Percentiles rank a stretch among this genome's conserved stretches.
These are phyloP conservation scores for maize (Zea mays) DNA, from an alignment of 176 grass and related monocot species.

Conservation along the genomic window Zm-B73-REFERENCE-NAM-5.0 NC_050097.1:234487001-234487500, in stretches of 20 bases:
- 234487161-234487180: not conserved
- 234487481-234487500: constrained; percentile 70
- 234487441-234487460: constrained; percentile 74
- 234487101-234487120: not conserved
- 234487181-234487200: not conserved
- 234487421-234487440: constrained; percentile 47
- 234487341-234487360: constrained; percentile 7
- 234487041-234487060: constrained; percentile 9
- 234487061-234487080: constrained; percentile 17
- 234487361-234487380: constrained; percentile 23
- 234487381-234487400: constrained; percentile 17
- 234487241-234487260: not conserved
- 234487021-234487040: constrained; percentile 57
- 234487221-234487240: not conserved
- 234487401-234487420: constrained; percentile 25
- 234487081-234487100: constrained; percentile 11
- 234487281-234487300: not conserved
- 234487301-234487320: not conserved
- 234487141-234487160: constrained; percentile 2
- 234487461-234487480: constrained; percentile 72
- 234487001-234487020: constrained; percentile 72
- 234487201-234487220: not conserved
- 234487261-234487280: not conserved
- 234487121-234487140: constrained; percentile 14
- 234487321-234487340: not conserved